phyloP scores from a whole-genome alignment of 106 monocot species.

The Hemerocallis citrina region DNA sequence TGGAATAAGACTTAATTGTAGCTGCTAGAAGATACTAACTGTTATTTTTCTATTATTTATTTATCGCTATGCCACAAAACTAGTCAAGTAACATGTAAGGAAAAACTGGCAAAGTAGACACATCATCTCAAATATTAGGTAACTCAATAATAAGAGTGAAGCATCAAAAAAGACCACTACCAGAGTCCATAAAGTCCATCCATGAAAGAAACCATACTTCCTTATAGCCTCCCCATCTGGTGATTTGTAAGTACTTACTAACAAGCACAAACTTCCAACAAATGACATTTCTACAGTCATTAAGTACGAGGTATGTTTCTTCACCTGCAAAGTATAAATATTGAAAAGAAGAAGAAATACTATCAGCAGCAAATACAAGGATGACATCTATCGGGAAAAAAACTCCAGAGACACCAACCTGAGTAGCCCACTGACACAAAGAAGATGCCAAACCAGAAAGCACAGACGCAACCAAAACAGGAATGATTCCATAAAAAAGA shows the following conservation, averaged over 20 bases:
- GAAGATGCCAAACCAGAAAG: constrained; percentile 95
- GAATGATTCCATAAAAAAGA: constrained; percentile 76
- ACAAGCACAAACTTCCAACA: constrained; percentile 76
- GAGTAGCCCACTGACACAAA: constrained; percentile 97
- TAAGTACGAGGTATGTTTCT: constrained; percentile 87
- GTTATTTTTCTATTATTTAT: too few relatives aligned
- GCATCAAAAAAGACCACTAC: constrained; percentile 33
- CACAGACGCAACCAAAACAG: constrained; percentile 89
- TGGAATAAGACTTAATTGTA: too few relatives aligned
- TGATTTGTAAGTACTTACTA: constrained; percentile 79
- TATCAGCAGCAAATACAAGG: constrained; percentile 2
- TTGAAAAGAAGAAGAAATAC: background rate
- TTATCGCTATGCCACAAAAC: too few relatives aligned
- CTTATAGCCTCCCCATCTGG: constrained; percentile 94
- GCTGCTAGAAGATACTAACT: too few relatives aligned
- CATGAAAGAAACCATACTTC: constrained; percentile 88
- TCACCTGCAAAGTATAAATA: constrained; percentile 70
- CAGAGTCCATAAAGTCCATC: constrained; percentile 79
- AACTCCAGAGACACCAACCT: constrained; percentile 57
- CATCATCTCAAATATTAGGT: background rate
- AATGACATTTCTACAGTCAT: constrained; percentile 99
- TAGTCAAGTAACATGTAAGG: too few relatives aligned
- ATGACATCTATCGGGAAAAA: too few relatives aligned
- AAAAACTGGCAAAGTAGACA: too few relatives aligned
- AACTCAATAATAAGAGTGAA: background rate